phyloP scores from a whole-genome alignment of 345 rosid species.

The Populus simonii region DNA sequence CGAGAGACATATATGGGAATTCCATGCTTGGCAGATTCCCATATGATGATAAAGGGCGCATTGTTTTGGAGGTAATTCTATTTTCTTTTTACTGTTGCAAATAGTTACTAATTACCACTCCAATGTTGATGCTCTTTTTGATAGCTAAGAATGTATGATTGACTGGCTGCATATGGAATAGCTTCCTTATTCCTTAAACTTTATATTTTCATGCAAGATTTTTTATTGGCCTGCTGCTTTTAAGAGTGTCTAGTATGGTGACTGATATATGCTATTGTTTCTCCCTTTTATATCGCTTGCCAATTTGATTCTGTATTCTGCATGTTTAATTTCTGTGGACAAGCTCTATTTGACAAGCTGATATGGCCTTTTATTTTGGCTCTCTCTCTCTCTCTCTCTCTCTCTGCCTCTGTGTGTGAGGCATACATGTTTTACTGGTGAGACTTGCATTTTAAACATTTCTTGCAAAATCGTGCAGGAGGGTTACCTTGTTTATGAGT shows the following conservation, averaged over 20 bases:
- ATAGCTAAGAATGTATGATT: not conserved
- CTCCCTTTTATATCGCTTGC: not conserved
- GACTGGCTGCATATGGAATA: not conserved
- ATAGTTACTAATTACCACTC: not conserved
- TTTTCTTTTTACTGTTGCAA: not conserved
- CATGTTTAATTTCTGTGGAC: not conserved
- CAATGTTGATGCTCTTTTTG: not conserved
- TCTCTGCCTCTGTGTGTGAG: not conserved
- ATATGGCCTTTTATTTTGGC: not conserved
- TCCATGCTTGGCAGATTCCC: constrained; percentile 76
- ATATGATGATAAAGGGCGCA: constrained; percentile 70
- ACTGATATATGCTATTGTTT: not conserved
- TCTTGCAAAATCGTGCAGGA: constrained; percentile 54
- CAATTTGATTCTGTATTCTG: not conserved
- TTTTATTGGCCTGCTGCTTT: not conserved
- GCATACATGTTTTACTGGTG: not conserved
- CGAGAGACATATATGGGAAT: constrained; percentile 79
- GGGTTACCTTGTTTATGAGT: constrained; percentile 97
- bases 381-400: not conserved
- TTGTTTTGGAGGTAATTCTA: constrained; percentile 72
- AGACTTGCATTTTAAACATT: constrained; percentile 10
- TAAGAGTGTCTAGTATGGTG: not conserved
- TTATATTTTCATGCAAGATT: not conserved
- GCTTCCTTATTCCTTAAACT: not conserved
- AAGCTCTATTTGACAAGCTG: not conserved